These are phyloP conservation scores for Verticillium nonalfalfae DNA, from an alignment of 2,329 filamentous ascomycete genomes.

Conservation along the genomic window DNA sequence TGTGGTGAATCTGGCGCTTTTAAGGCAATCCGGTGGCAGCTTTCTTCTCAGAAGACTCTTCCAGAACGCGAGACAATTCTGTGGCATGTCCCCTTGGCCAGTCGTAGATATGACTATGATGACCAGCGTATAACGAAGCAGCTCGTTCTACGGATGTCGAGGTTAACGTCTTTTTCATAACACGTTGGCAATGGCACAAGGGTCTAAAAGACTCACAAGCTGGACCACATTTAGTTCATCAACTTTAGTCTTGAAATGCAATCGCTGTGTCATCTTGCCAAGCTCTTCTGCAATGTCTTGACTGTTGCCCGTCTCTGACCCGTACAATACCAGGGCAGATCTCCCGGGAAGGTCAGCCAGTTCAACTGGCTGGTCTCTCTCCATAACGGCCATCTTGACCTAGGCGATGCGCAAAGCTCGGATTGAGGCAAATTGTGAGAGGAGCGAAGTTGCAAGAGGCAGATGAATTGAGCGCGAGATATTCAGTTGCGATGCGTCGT, in stretches of 20 bases:
- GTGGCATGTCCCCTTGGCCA: constrained; percentile 87
- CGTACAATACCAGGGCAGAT: constrained; percentile 71
- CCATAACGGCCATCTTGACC: constrained; percentile 2
- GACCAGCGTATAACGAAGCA: constrained; percentile 50
- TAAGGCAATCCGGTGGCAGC: constrained; percentile 64
- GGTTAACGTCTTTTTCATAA: neutral
- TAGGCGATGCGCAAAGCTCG: neutral
- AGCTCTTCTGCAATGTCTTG: constrained; percentile 88
- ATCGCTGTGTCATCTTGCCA: constrained; percentile 63
- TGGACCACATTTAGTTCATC: constrained; percentile 71
- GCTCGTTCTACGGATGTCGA: constrained; percentile 3
- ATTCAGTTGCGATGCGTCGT: neutral
- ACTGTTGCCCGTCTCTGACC: constrained; percentile 90
- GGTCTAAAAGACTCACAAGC: neutral
- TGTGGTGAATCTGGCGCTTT: constrained; percentile 66
- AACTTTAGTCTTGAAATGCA: constrained; percentile 72
- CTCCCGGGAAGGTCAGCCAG: constrained; percentile 24
- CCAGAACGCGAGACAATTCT: constrained; percentile 80
- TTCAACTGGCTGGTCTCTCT: constrained; percentile 9
- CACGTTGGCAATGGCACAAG: neutral
- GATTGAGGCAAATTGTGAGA: neutral
- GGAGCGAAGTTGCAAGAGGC: neutral
- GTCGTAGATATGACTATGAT: constrained; percentile 87
- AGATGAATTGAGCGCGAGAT: neutral
- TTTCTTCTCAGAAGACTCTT: constrained; percentile 73